phyloP scores from a whole-genome alignment of 768 basidiomycete species.

The Serendipita indica region DNA sequence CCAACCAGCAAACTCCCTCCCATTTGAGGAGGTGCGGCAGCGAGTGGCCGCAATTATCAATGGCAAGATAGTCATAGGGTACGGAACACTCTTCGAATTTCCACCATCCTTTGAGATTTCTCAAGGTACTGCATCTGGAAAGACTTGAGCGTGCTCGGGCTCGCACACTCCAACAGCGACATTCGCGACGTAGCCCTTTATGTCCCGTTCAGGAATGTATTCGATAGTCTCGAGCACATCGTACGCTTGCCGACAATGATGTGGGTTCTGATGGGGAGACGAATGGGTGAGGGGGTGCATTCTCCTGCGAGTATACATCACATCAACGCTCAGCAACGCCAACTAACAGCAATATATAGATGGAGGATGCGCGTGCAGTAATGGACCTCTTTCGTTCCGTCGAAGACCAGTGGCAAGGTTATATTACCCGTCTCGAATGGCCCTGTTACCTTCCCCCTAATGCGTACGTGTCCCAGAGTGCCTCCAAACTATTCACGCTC shows the following conservation, averaged over 20 bases:
- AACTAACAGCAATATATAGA: constrained; percentile 20
- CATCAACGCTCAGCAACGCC: neutral
- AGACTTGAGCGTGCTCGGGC: constrained; percentile 26
- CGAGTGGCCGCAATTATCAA: constrained; percentile 30
- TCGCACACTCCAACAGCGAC: constrained; percentile 36
- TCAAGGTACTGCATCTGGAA: neutral
- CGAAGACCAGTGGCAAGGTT: constrained; percentile 34
- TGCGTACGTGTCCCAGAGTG: neutral
- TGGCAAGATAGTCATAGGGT: constrained; percentile 40
- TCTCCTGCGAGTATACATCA: neutral
- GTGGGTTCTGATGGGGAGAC: constrained; percentile 9
- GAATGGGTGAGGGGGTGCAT: neutral
- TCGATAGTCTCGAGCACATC: constrained; percentile 17
- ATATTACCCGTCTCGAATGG: constrained; percentile 33
- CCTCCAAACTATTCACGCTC: neutral
- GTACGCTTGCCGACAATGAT: constrained; percentile 9
- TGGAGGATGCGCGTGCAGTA: constrained; percentile 35
- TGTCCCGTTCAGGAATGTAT: constrained; percentile 33
- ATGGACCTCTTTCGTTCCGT: constrained; percentile 40
- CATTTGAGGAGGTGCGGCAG: constrained; percentile 34
- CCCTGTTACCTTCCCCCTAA: constrained; percentile 34
- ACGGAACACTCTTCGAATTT: constrained; percentile 17
- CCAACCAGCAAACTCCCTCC: constrained; percentile 26
- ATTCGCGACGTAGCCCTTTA: constrained; percentile 44
- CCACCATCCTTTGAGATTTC: constrained; percentile 35